Base-by-base conservation (phyloP, 495 filamentous ascomycete species). In the Podospora bellae-mahoneyi region DNA sequence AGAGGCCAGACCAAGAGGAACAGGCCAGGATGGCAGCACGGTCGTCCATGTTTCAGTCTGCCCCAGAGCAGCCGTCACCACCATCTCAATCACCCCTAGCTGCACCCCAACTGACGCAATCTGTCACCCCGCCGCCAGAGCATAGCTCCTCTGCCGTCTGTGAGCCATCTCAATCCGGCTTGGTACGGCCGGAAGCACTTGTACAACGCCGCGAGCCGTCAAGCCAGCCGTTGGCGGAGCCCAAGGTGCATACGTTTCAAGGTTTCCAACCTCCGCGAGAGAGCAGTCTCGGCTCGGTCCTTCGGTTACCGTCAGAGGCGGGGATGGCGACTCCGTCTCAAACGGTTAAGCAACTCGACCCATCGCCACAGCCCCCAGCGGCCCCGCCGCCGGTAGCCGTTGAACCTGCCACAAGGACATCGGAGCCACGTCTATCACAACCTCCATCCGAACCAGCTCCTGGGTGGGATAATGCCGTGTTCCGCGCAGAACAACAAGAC, bases 41-140 rank as follows among this genome's bases (percentile, higher is more conserved):
- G 59, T 28, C 30, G 5, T 61, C 59, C 59, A 61, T 61, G 59
- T 27, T 27, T 10, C 26, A 15, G 5, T 34, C 61, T 18, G 61
- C 27, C 16, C 28, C 61, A 48, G 16, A 34, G 32, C 13, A 63
- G 27, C 18, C 1, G 19, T 16, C 6, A 32, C 61, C 28, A 18
- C 32, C 27, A 2, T 16, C 60, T 6, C 32, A 19, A 44, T 9
- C 63, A 4, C 57, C 39, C 1, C 48, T 60, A 2, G 23, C 67
- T 28, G 53, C 13, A 5, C 16, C 63, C 3, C 67, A 39, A 19
- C 55, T 58, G 18, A 66, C 60, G 56, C 71, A 73, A 54, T 53
- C 71, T 9, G 60, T 27, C 2, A 71, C 69, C 18, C 69, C 69
- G 13, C 66, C 69, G 1, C 69, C 69, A 13, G 69, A 71, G 26